These are phyloP conservation scores for Willaertia magna DNA, from an alignment of 208 protist species.

Conservation along the genomic window DNA sequence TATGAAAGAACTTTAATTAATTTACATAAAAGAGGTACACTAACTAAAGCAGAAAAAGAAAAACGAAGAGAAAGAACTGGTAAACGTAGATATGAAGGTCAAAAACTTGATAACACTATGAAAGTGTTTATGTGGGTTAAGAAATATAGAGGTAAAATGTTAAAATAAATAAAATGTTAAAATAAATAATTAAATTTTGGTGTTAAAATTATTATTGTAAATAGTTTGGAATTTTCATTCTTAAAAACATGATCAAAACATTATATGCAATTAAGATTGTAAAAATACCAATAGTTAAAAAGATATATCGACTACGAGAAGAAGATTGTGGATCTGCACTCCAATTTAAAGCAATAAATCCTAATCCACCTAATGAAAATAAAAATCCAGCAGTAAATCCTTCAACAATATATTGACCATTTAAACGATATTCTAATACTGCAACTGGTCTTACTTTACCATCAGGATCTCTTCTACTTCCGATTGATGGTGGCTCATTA, in stretches of 20 bases:
- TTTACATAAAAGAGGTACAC: neutral
- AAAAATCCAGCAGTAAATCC: constrained; percentile 8
- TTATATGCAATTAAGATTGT: neutral
- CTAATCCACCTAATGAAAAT: neutral
- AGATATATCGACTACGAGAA: neutral
- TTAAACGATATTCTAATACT: neutral
- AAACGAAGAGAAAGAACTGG: neutral
- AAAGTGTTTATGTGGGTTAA: neutral
- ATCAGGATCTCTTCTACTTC: neutral
- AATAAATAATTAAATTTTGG: neutral
- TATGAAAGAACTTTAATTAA: neutral
- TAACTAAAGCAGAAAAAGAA: neutral
- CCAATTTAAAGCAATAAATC: neutral
- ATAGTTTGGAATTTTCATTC: constrained; percentile 2
- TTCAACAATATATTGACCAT: constrained; percentile 12
- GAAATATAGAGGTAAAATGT: neutral
- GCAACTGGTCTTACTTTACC: neutral
- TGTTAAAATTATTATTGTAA: neutral
- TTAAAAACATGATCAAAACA: constrained; percentile 1
- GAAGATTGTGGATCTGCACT: neutral
- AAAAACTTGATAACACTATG: neutral
- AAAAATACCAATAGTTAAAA: neutral
- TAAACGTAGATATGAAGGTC: neutral
- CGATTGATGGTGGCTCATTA: neutral
- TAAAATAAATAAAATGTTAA: neutral